A percentile compares a stretch with the other conserved stretches of the same genome.
Evolutionary conservation across 306 rosid genomes (phyloP).

Genomic region (Prunus dulcis): DNA sequence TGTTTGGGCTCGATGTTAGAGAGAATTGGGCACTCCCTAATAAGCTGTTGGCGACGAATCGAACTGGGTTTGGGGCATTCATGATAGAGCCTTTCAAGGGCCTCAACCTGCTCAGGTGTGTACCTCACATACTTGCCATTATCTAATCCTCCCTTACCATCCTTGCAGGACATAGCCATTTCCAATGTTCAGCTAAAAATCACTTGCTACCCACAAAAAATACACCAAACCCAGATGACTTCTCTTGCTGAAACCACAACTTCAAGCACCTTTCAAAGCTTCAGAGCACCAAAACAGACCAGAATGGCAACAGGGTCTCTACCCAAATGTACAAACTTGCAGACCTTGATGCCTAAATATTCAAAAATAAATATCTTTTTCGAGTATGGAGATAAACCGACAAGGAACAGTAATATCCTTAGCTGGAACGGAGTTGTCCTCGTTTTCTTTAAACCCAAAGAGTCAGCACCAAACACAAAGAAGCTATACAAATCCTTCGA

Average conservation of each 20-base stretch:
- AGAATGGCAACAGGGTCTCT: slow-evolving; percentile 12
- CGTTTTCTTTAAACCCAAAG: slow-evolving; percentile 16
- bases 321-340: slow-evolving; percentile 13
- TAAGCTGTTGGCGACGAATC: slow-evolving; percentile 93
- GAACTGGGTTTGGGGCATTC: slow-evolving; percentile 99
- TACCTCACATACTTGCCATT: slow-evolving; percentile 95
- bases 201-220: slow-evolving; percentile 2
- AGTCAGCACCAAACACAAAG: slow-evolving; percentile 49
- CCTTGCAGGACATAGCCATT: slow-evolving; percentile 99
- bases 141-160: slow-evolving; percentile 69
- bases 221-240: slow-evolving; percentile 26
- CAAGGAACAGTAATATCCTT: slow-evolving; percentile 26
- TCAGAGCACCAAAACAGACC: slow-evolving; percentile 10
- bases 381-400: slow-evolving; percentile 14
- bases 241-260: slow-evolving; percentile 1
- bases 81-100: slow-evolving; percentile 92
- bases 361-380: neutral
- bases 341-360: slow-evolving; percentile 11
- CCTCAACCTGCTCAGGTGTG: slow-evolving; percentile 99
- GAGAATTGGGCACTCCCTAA: slow-evolving; percentile 92
- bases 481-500: slow-evolving; percentile 38
- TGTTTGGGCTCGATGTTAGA: slow-evolving; percentile 92
- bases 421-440: slow-evolving; percentile 32
- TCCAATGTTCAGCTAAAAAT: slow-evolving; percentile 16
- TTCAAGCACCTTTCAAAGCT: slow-evolving; percentile 5